Evolutionary conservation across 1,284 basidiomycete genomes (phyloP), one percentile per base, ranked within the genome.

Genomic region (Coniferiporia sulphurascens): DNA sequence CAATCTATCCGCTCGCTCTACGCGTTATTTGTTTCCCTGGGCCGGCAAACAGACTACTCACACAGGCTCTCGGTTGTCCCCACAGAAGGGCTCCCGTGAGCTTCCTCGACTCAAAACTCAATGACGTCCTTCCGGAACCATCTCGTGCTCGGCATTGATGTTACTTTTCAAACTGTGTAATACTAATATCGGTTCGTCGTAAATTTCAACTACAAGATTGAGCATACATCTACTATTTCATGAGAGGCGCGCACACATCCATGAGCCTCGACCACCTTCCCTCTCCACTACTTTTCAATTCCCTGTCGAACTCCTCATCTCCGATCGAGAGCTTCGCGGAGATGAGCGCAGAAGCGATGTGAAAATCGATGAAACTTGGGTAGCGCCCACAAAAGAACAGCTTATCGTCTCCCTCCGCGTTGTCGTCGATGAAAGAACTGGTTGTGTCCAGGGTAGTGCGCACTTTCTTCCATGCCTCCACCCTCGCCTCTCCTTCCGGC

Each of bases 381-480:
- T 56, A 15, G n/a, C 36, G 21, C n/a, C 54, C 54, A 8, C 45
- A 56, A 32, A 56, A 56, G 34, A 56, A 56, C 12, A 15, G 12
- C 13, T 8, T 21, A 17, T 46, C 19, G 9, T 48, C 54, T 48
- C 46, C 46, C 48, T 48, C 46, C 19, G 34, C 54, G n/a, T 12
- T 46, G 2, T 46, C 19, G 44, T 43, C 41, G 41, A n/a, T n/a
- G 41, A 43, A 55, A 13, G 41, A 17, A 13, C n/a, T 44, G 53
- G 46, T 5, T 22, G 46, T 56, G 22, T 56, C 54, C 22, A 56
- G n/a, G 13, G 22, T n/a, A 21, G 17, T 34, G 15, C 54, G 54
- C n/a, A 56, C 17, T 21, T 27, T 34, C 10, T 4, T 41, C 54
- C 54, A 56, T 36, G 45, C 32, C 34, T 56, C 56, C 10, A 35